These are phyloP conservation scores for Canna indica DNA, from an alignment of 176 grass and related monocot genomes.

Conservation along the genomic window DNA sequence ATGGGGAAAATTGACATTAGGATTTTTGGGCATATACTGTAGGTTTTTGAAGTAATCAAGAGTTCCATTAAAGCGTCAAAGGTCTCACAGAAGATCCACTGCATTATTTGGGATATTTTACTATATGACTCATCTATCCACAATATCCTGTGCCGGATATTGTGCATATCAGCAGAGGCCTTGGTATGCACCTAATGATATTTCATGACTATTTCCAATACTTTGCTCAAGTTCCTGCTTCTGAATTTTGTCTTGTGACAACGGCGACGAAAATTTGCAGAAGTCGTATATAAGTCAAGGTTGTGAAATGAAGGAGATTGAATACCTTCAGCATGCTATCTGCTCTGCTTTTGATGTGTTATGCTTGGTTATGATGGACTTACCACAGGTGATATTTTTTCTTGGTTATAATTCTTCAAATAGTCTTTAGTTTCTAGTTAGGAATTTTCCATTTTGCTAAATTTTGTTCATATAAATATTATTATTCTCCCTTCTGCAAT, in stretches of 20 bases:
- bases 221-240: conserved; percentile 5
- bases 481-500: background rate
- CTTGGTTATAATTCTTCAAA: conserved; percentile 11
- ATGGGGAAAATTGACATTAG: background rate
- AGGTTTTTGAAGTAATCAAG: conserved; percentile 82
- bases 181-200: conserved; percentile 32
- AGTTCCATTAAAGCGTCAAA: conserved; percentile 53
- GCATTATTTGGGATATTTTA: conserved; percentile 63
- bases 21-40: conserved; percentile 10
- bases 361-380: conserved; percentile 34
- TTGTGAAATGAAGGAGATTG: conserved; percentile 44
- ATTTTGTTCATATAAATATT: background rate
- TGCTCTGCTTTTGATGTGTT: conserved; percentile 69
- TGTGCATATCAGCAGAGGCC: conserved; percentile 42
- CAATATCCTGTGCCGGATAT: conserved; percentile 45
- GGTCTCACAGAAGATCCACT: conserved; percentile 35
- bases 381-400: conserved; percentile 49
- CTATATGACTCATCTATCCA: conserved; percentile 74
- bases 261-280: conserved; percentile 28
- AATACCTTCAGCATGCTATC: conserved; percentile 51
- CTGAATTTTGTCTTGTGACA: conserved; percentile 23
- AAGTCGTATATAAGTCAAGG: conserved; percentile 31
- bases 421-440: background rate
- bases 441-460: background rate
- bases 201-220: background rate